A percentile compares a stretch with the other conserved stretches of the same genome.
Conservation (phyloP, 495 filamentous ascomycete genomes). For the Penicillium steckii region DNA sequence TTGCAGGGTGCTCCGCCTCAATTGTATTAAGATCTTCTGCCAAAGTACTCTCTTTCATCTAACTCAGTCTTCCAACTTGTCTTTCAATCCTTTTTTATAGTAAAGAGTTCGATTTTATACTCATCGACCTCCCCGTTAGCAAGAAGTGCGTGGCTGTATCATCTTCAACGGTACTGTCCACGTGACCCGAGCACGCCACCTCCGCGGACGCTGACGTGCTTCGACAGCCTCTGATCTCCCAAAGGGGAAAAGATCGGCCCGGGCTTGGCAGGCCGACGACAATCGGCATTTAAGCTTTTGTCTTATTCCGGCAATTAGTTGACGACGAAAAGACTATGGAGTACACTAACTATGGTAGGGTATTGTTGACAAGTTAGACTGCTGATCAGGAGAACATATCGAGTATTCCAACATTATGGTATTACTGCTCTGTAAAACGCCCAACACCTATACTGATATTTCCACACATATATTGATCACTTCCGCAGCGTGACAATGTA, state of each 20-base stretch:
- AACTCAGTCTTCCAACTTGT: background rate
- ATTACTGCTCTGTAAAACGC: background rate
- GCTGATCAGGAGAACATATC: no score
- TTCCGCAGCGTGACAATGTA: no score
- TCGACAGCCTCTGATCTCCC: background rate
- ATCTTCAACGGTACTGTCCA: conserved; percentile 1
- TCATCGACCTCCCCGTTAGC: no score
- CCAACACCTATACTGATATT: background rate
- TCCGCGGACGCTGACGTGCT: conserved; percentile 27
- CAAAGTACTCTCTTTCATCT: background rate
- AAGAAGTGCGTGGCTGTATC: background rate
- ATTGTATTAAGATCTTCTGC: background rate
- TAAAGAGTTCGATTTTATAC: no score
- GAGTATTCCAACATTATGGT: no score
- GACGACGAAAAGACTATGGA: no score
- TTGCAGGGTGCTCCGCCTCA: background rate
- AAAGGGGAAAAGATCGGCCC: conserved; percentile 1
- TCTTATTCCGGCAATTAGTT: no score
- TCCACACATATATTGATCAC: no score
- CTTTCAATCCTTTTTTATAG: background rate
- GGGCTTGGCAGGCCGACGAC: background rate
- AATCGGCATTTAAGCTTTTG: no score
- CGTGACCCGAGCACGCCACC: conserved; percentile 27
- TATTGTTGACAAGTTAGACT: no score
- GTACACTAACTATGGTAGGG: no score